phyloP scores from a whole-genome alignment of 2,329 filamentous ascomycete genomes.

The Nectriaceae sp. region DNA sequence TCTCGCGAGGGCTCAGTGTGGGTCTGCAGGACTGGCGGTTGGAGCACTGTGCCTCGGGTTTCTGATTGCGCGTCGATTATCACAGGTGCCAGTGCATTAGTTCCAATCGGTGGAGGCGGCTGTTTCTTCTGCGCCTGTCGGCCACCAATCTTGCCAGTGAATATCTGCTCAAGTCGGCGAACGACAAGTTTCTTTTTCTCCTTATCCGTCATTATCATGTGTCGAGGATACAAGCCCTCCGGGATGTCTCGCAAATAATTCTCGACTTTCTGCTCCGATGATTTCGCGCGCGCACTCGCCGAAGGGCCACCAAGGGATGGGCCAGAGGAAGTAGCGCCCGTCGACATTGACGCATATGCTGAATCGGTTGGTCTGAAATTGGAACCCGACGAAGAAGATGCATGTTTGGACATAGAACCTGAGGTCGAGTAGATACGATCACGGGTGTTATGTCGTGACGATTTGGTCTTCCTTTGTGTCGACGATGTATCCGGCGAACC shows the following conservation, averaged over 20 bases:
- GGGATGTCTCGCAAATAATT: constrained; percentile 74
- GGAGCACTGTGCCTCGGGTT: constrained; percentile 33
- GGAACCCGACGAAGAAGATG: constrained; percentile 54
- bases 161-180: constrained; percentile 75
- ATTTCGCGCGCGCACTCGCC: constrained; percentile 38
- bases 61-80: constrained; percentile 31
- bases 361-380: constrained; percentile 59
- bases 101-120: constrained; percentile 14
- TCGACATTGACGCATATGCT: constrained; percentile 69
- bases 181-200: constrained; percentile 79
- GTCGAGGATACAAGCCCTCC: constrained; percentile 64
- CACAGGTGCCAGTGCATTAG: constrained; percentile 11
- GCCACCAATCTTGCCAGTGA: constrained; percentile 67
- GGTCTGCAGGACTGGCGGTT: constrained; percentile 28
- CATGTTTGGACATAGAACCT: constrained; percentile 51
- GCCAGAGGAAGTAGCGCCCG: constrained; percentile 47
- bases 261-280: constrained; percentile 63
- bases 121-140: constrained; percentile 36
- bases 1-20: constrained; percentile 45
- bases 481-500: constrained; percentile 46
- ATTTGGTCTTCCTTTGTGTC: constrained; percentile 42
- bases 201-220: constrained; percentile 66
- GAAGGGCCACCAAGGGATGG: constrained; percentile 41
- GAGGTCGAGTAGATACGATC: constrained; percentile 42
- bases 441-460: constrained; percentile 39